Base-by-base conservation (phyloP, 345 rosid genomes). In the Erodium maritimum region DNA sequence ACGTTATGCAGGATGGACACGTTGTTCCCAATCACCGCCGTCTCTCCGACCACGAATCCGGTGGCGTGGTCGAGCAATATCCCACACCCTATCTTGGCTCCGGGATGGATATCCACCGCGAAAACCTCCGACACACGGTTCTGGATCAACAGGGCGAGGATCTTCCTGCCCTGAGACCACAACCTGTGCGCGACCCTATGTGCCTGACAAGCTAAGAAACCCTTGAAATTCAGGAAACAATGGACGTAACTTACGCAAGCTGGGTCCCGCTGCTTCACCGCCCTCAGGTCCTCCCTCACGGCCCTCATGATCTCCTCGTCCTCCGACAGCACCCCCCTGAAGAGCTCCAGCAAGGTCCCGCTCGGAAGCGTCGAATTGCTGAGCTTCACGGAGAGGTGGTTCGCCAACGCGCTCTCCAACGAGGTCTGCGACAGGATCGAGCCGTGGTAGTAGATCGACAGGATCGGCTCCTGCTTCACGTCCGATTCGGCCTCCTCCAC, bases 81-180 rank as follows among this genome's bases (percentile, higher is more conserved):
- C 66, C 94, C 96, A 0, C 66, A 59, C 22, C 96, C 96, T 4
- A 93, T 80, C 63, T 65, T 75, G 1, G 96, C 96, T 0, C 99
- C 99, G 0, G 96, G 99, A 74, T 93, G 99, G 50, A 93, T 86
- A 65, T 93, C 96, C 17, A 86, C 93, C 0, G 83, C 82, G n/a
- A 86, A 88, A 33, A 82, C 81, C 50, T 84, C 95, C 0, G 87
- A 82, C 1, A 79, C 95, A 63, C 95, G 71, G 66, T 78, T 91
- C 62, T 91, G 95, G 5, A 88, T 83, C 72, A 93, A 17, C 52
- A 93, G 55, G 17, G 96, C 95, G 17, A 93, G 29, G 17, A 76
- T 59, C 33, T 75, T 58, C 46, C 95, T 65, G 19, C 85, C 76
- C 59, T 79, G 85, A 0, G 65, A 68, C 99, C 99, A 93, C 10